Evolutionary conservation across 148 eudicot genomes (phyloP), one percentile per base, ranked within the genome.

Genomic region (Rheum nobile): DNA sequence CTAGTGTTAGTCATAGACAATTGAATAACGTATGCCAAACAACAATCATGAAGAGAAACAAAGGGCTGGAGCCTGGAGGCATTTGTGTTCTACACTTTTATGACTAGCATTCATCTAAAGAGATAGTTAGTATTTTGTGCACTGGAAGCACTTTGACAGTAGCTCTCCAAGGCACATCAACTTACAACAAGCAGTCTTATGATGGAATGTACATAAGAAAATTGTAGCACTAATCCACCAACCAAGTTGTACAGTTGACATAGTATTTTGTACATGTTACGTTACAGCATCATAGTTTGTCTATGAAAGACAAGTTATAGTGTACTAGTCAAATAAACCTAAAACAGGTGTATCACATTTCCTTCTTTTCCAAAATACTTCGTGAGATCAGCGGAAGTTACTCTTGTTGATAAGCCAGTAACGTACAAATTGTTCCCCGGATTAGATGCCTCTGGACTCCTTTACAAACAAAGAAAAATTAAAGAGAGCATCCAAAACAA

Each of bases 401-500:
- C 94, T 83, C 94, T 84, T 14, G 80, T 84, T 8, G 94, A 89
- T 75, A 89, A 79, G 38, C 91, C 94, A 69, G 91, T 87, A n/a
- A 89, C 91, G 81, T 87, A 89, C 79, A 90, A 72, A 63, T 83
- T 87, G 79, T 87, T 90, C 44, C 95, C 95, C 55, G 89, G 89
- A 77, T 90, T 90, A 63, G 71, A 75, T 48, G 80, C 83, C 80
- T 71, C 85, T 65, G 50, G 83, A 77, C 88, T 84, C 92, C 89
- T 88, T 80, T 67, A 74, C 78, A 76, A 81, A 76, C 29, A 71
- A 52, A 43, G 16, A 9, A 75, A 39, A 5, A 67, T 6, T 57
- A 72, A 68, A 29, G 29, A 12, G n/a, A 8, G 39, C 34, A 44
- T n/a, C 32, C 9, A 57, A 37, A 11, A 35, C 16, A 39, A 3